A percentile compares a stretch with the other conserved stretches of the same genome.
Evolutionary conservation across 208 protist genomes (phyloP).

Genomic region (Leishmania mexicana): DNA sequence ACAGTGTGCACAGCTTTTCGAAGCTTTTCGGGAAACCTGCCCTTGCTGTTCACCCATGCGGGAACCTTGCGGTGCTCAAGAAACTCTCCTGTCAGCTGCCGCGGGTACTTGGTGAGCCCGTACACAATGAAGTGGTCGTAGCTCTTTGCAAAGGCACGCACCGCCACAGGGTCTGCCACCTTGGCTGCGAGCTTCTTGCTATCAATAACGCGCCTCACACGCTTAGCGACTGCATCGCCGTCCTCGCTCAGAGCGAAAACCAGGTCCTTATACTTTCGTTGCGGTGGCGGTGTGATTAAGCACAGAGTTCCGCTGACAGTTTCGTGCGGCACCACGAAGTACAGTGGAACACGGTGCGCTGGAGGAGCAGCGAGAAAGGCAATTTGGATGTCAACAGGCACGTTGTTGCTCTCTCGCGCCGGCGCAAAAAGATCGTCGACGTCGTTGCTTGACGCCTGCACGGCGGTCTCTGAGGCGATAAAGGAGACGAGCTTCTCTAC

Average conservation of each 20-base stretch:
- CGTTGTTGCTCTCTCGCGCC: slow-evolving; percentile 29
- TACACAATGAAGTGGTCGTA: slow-evolving; percentile 89
- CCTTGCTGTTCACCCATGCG: slow-evolving; percentile 72
- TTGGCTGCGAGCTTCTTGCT: slow-evolving; percentile 80
- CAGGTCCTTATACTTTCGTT: slow-evolving; percentile 82
- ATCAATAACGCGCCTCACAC: slow-evolving; percentile 86
- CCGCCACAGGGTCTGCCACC: slow-evolving; percentile 69
- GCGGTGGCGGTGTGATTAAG: slow-evolving; percentile 79
- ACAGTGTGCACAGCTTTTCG: slow-evolving; percentile 54
- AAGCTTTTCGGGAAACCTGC: slow-evolving; percentile 47
- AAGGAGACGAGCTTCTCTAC: slow-evolving; percentile 64
- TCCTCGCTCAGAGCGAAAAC: slow-evolving; percentile 67
- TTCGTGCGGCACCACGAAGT: slow-evolving; percentile 75
- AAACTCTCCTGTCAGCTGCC: slow-evolving; percentile 87
- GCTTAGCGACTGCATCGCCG: slow-evolving; percentile 62
- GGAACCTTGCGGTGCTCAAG: slow-evolving; percentile 78
- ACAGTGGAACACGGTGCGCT: slow-evolving; percentile 85
- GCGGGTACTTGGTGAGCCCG: slow-evolving; percentile 74
- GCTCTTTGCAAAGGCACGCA: slow-evolving; percentile 84
- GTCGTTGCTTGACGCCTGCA: slow-evolving; percentile 14
- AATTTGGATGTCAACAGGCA: slow-evolving; percentile 74
- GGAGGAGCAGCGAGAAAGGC: slow-evolving; percentile 68
- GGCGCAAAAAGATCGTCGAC: slow-evolving; percentile 51
- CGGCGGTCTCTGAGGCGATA: slow-evolving; percentile 25
- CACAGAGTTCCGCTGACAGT: slow-evolving; percentile 72